Conservation (phyloP, 306 rosid species). For the Medicago lupulina region DNA sequence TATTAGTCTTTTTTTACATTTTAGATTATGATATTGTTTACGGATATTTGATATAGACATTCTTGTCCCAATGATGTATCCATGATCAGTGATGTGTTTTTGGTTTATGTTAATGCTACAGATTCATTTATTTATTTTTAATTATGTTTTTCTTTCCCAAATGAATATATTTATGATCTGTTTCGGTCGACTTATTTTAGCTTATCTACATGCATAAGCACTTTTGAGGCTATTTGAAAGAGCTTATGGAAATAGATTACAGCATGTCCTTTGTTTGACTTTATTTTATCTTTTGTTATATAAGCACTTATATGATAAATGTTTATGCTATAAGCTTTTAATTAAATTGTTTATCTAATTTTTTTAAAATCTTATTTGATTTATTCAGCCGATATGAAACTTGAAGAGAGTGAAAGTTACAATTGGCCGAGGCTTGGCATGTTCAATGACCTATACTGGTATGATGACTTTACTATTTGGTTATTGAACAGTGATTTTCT, state of each 20-base stretch:
- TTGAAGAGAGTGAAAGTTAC: slow-evolving; percentile 62
- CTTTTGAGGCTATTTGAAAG: not conserved
- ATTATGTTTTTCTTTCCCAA: not conserved
- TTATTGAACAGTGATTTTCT: not conserved
- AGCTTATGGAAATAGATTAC: not conserved
- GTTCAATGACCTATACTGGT: not conserved
- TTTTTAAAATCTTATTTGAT: slow-evolving; percentile 32
- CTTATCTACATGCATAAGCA: not conserved
- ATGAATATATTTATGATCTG: not conserved
- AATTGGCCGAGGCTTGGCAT: slow-evolving; percentile 63
- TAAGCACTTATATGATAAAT: not conserved
- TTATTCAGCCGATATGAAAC: slow-evolving; percentile 45
- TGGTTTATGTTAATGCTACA: not conserved
- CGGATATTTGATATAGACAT: not conserved
- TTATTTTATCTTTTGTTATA: not conserved
- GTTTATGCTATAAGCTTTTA: not conserved
- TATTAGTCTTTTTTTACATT: too few relatives aligned
- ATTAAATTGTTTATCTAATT: not conserved
- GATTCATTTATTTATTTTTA: not conserved
- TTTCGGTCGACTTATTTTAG: not conserved
- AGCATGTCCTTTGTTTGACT: too few relatives aligned
- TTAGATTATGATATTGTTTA: not conserved
- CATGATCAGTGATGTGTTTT: not conserved
- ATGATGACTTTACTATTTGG: not conserved
- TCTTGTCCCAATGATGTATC: not conserved